Percentiles rank a stretch among this genome's conserved stretches.
Conservation (phyloP, 176 grass and related monocot genomes). For the Carex myosuroides region DNA sequence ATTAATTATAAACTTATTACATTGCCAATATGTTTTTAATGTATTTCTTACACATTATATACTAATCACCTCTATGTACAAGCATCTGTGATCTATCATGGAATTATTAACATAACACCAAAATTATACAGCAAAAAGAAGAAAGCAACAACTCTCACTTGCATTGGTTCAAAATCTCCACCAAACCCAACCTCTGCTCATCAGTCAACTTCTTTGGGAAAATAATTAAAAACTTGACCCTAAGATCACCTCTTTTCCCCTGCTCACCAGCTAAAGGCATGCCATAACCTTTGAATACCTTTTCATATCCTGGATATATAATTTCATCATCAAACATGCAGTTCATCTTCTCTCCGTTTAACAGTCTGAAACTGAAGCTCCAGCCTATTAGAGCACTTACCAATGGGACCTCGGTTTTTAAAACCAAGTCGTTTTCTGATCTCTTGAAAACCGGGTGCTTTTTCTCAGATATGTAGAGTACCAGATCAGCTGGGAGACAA, state of each 20-base stretch:
- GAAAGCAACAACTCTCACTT: conserved; percentile 23
- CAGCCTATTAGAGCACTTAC: conserved; percentile 75
- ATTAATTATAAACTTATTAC: neutral
- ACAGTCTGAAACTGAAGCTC: conserved; percentile 69
- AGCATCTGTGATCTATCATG: conserved; percentile 24
- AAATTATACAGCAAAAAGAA: conserved; percentile 37
- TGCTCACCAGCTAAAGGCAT: conserved; percentile 54
- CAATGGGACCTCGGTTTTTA: conserved; percentile 84
- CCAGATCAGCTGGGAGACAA: conserved; percentile 49
- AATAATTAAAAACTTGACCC: conserved; percentile 57
- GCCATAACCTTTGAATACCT: conserved; percentile 66
- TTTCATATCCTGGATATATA: conserved; percentile 65
- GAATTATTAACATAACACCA: conserved; percentile 41
- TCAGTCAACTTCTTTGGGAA: conserved; percentile 65
- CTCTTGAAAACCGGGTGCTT: conserved; percentile 75
- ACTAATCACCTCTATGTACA: conserved; percentile 66
- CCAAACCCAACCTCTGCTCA: conserved; percentile 40
- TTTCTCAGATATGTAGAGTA: conserved; percentile 59
- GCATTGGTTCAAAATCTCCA: conserved; percentile 49
- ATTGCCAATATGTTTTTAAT: conserved; percentile 5
- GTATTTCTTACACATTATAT: conserved; percentile 17
- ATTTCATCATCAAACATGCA: conserved; percentile 61
- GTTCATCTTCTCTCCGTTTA: conserved; percentile 62
- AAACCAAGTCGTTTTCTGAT: conserved; percentile 64
- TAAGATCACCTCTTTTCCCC: conserved; percentile 51